These are phyloP conservation scores for Staphylotrichum longicolle DNA, from an alignment of 495 filamentous ascomycete species.

Conservation along the genomic window DNA sequence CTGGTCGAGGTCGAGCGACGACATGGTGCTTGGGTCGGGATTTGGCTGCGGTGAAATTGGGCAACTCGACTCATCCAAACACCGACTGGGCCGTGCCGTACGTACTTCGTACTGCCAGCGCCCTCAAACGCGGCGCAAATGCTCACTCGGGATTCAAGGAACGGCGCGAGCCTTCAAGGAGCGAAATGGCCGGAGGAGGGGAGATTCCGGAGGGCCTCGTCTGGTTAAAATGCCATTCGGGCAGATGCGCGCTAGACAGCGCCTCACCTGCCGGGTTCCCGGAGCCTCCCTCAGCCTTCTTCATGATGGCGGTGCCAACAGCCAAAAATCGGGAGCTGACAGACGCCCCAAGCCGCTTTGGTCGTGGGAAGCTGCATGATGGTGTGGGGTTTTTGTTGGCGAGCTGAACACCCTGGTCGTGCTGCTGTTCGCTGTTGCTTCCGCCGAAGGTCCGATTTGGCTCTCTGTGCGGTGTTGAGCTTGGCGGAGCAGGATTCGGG, in stretches of 20 bases:
- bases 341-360: constrained; percentile 1
- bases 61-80: neutral
- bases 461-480: neutral
- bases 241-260: constrained; percentile 1
- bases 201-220: neutral
- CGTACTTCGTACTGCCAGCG: neutral
- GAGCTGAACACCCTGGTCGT: neutral
- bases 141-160: neutral
- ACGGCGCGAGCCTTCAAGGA: neutral
- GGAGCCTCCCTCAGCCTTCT: constrained; percentile 2
- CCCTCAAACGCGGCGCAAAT: constrained; percentile 1
- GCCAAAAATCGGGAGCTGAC: constrained; percentile 3
- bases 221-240: neutral
- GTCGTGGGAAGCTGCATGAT: constrained; percentile 3
- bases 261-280: neutral
- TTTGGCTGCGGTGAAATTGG: no score
- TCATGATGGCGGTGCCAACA: constrained; percentile 13
- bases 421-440: neutral
- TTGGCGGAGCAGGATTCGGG: no score
- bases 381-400: constrained; percentile 3
- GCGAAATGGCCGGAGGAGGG: neutral
- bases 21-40: constrained; percentile 9
- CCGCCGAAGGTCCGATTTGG: neutral
- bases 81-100: neutral
- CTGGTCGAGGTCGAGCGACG: constrained; percentile 40